Base-by-base conservation (phyloP, 805 yeast species). In the Kluyveromyces nonfermentans region DNA sequence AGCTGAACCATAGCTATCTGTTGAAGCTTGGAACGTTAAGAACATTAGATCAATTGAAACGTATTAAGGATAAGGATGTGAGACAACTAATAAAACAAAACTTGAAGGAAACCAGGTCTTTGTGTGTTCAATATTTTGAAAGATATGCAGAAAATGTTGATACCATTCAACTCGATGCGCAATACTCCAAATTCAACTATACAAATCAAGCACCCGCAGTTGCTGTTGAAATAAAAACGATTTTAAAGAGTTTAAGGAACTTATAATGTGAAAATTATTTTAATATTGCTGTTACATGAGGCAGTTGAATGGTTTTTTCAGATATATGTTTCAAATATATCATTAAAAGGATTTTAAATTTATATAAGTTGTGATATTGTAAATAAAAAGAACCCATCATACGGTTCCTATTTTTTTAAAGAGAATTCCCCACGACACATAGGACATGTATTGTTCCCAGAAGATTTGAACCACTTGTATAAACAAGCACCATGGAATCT, bases 401-500 rank as follows among this genome's bases (percentile, higher is more conserved):
- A 9, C 30, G 7, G 12, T 2, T 14, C 17, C 44, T 44, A 61
- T 43, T 54, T 53, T 43, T 59, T 55, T 25, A 62, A 57, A 30
- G 63, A 56, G 35, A 62, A 59, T 33, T 60, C 66, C 19, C 63
- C 52, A 57, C 98, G 82, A 67, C 99, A 93, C 57, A 93, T 69
- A 33, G 99, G 99, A 68, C 99, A 93, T 2, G 96, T 83, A 51
- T 86, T 85, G 44, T 85, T 75, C 34, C 93, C 94, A 12, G 95
- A 85, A 52, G 95, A 88, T 68, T 86, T 85, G 67, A 93, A 93
- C 99, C 99, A 93, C 61, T 89, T 85, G 71, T 87, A 89, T 35
- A 93, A 69, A 71, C 99, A 93, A 3, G 93, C 96, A 7, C 96
- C 81, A 63, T 93, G 99, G 71, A 89, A 93, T 60, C 84, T 86